phyloP scores from a whole-genome alignment of 179 eudicot species.

The Pouteria campechiana region DNA sequence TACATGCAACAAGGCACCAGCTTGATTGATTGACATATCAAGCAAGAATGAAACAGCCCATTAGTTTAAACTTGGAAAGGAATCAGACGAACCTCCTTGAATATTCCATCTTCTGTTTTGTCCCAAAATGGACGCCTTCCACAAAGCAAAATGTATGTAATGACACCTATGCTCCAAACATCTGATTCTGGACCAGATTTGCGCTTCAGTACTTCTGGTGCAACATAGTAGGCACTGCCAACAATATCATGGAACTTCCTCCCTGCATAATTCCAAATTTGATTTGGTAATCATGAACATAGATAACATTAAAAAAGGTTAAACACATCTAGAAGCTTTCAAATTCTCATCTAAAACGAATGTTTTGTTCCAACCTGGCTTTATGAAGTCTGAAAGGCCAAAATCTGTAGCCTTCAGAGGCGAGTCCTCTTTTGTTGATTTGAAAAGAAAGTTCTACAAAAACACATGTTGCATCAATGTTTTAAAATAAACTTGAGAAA shows the following conservation, averaged over 20 bases:
- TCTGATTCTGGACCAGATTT: slow-evolving; percentile 95
- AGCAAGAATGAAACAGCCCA: too few relatives aligned
- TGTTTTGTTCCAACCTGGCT: too few relatives aligned
- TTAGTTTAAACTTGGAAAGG: too few relatives aligned
- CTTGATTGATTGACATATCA: too few relatives aligned
- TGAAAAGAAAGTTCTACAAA: slow-evolving; percentile 83
- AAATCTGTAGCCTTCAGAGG: slow-evolving; percentile 93
- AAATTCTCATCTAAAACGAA: too few relatives aligned
- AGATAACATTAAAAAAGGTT: too few relatives aligned
- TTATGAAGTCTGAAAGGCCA: slow-evolving; percentile 90
- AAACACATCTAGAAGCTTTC: too few relatives aligned
- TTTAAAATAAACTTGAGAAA: too few relatives aligned
- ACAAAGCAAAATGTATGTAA: slow-evolving; percentile 89
- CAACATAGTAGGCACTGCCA: slow-evolving; percentile 98
- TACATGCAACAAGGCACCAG: too few relatives aligned
- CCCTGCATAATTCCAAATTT: slow-evolving; percentile 60
- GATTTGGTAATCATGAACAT: too few relatives aligned
- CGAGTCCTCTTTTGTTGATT: slow-evolving; percentile 70
- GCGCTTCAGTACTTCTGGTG: slow-evolving; percentile 93
- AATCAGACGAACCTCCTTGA: slow-evolving; percentile 99
- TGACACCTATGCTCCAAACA: slow-evolving; percentile 99
- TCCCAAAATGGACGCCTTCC: slow-evolving; percentile 99
- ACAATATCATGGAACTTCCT: slow-evolving; percentile 81
- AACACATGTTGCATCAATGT: too few relatives aligned
- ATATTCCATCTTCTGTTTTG: slow-evolving; percentile 93